Percentiles rank a stretch among this genome's conserved stretches.
phyloP scores from a whole-genome alignment of 306 rosid species.

The Fagus crenata region DNA sequence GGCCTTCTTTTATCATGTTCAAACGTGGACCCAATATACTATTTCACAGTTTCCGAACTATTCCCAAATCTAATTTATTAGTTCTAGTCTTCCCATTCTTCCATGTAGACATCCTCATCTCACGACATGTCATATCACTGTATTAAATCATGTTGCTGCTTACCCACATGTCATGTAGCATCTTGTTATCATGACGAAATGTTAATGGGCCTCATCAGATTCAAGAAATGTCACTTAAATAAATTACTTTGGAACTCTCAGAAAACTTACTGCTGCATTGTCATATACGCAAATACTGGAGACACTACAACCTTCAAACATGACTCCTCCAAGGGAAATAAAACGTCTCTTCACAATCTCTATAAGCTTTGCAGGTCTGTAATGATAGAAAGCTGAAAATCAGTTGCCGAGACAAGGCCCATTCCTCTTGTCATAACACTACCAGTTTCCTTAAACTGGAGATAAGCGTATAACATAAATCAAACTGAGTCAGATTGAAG shows the following conservation, averaged over 20 bases:
- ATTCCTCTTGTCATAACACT: conserved; percentile 5
- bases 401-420: conserved; percentile 20
- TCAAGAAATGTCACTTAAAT: conserved; percentile 8
- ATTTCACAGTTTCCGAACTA: not conserved
- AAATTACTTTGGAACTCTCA: conserved; percentile 23
- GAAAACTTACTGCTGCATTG: conserved; percentile 80
- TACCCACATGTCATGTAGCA: conserved; percentile 2
- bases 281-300: conserved; percentile 63
- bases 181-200: conserved; percentile 2
- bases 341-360: conserved; percentile 82
- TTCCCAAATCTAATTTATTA: conserved; percentile 2
- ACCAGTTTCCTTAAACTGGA: conserved; percentile 5
- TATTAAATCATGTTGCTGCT: not conserved
- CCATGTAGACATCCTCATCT: not conserved
- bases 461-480: not conserved
- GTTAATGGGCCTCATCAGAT: conserved; percentile 15
- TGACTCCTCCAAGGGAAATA: conserved; percentile 73
- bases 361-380: conserved; percentile 75
- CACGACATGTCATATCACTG: not conserved
- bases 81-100: conserved; percentile 4
- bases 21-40: not conserved
- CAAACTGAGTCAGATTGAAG: conserved; percentile 2
- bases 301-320: conserved; percentile 66
- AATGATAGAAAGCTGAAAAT: conserved; percentile 24
- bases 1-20: not conserved